Evolutionary conservation across 2,329 filamentous ascomycete genomes (phyloP).

Genomic region (Aspergillus spinulosporus): DNA sequence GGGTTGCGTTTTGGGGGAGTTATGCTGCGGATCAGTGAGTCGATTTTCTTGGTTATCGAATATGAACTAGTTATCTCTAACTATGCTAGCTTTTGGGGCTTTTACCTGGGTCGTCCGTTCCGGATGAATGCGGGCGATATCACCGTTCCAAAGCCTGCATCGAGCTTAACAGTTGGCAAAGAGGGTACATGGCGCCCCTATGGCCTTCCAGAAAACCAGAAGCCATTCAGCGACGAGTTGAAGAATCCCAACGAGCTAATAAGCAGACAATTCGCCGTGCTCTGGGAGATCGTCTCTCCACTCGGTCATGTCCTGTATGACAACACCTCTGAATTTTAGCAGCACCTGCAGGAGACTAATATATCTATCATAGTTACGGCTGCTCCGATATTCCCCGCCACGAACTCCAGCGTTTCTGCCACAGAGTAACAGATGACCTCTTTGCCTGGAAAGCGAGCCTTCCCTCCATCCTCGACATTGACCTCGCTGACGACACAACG

Average conservation of each 20-base stretch:
- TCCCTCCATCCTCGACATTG: constrained; percentile 38
- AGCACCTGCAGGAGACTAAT: constrained; percentile 14
- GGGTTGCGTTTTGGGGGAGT: constrained; percentile 20
- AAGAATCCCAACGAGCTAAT: constrained; percentile 37
- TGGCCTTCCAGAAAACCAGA: constrained; percentile 20
- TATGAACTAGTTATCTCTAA: background rate
- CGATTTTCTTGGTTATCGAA: constrained; percentile 2
- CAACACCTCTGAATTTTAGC: no score
- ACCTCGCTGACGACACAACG: constrained; percentile 34
- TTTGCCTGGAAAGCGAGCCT: constrained; percentile 46
- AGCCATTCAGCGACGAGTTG: constrained; percentile 22
- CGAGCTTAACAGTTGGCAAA: constrained; percentile 12
- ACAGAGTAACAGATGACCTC: constrained; percentile 39
- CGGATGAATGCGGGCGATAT: constrained; percentile 38
- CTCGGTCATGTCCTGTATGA: constrained; percentile 45
- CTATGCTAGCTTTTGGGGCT: constrained; percentile 26
- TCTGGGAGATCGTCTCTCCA: constrained; percentile 48
- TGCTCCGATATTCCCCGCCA: constrained; percentile 41
- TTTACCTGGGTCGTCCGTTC: constrained; percentile 40
- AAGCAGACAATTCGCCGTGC: constrained; percentile 39
- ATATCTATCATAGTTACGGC: constrained; percentile 30
- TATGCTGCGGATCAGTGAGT: constrained; percentile 21
- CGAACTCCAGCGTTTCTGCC: constrained; percentile 39
- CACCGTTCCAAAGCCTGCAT: constrained; percentile 34
- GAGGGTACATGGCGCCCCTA: constrained; percentile 27